A percentile compares a stretch with the other conserved stretches of the same genome.
phyloP scores from a whole-genome alignment of 805 yeast species.

The Saccharomycopsis malanga region DNA sequence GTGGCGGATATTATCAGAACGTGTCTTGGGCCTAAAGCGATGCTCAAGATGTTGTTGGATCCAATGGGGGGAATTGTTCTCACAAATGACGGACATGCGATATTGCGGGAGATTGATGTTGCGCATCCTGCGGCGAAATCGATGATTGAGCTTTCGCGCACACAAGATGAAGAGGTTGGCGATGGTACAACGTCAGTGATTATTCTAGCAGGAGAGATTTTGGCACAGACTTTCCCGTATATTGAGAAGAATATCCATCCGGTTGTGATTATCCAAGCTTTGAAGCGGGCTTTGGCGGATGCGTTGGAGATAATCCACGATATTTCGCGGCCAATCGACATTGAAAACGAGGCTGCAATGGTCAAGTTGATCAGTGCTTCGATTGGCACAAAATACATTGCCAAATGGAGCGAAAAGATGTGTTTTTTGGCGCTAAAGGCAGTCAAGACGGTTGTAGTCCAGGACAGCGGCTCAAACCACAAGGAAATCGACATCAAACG shows the following conservation, averaged over 20 bases:
- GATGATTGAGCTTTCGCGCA: conserved; percentile 93
- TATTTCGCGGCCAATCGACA: conserved; percentile 79
- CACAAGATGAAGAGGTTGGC: conserved; percentile 91
- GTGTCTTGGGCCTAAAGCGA: conserved; percentile 97
- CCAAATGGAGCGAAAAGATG: conserved; percentile 88
- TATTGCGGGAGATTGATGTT: conserved; percentile 91
- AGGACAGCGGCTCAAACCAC: conserved; percentile 37
- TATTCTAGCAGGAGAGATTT: conserved; percentile 91
- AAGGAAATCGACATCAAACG: conserved; percentile 90
- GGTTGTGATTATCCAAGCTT: conserved; percentile 88
- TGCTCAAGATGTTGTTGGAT: conserved; percentile 95
- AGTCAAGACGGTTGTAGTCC: conserved; percentile 70
- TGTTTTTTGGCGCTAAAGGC: conserved; percentile 82
- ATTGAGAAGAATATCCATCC: conserved; percentile 89
- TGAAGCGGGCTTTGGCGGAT: conserved; percentile 83
- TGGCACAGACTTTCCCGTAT: conserved; percentile 92
- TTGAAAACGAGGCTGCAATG: conserved; percentile 80
- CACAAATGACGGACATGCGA: conserved; percentile 98
- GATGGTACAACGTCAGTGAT: conserved; percentile 98
- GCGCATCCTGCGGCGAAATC: conserved; percentile 99
- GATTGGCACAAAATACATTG: conserved; percentile 92
- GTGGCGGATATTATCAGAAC: conserved; percentile 97
- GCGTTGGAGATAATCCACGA: conserved; percentile 82
- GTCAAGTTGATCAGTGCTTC: conserved; percentile 78
- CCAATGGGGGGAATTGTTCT: conserved; percentile 92